A percentile compares a stretch with the other conserved stretches of the same genome.
These are phyloP conservation scores for Trametes maxima DNA, from an alignment of 768 basidiomycete species.

Conservation along the genomic window DNA sequence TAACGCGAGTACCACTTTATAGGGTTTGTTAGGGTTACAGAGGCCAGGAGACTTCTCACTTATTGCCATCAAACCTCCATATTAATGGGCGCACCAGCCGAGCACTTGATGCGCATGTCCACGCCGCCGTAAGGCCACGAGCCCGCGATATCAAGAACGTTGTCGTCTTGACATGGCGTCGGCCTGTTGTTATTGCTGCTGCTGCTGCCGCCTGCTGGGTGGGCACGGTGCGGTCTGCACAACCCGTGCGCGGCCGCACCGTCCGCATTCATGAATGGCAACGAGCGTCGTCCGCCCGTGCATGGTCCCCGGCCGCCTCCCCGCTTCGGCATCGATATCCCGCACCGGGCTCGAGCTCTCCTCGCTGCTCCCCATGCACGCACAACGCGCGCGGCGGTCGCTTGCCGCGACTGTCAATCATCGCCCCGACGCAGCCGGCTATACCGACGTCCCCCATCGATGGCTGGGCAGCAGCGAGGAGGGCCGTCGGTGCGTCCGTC, in stretches of 20 bases:
- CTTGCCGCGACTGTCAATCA: slow-evolving; percentile 2
- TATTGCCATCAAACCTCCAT: too few relatives aligned
- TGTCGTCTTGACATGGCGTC: slow-evolving; percentile 8
- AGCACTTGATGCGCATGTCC: slow-evolving; percentile 10
- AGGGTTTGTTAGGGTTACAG: too few relatives aligned
- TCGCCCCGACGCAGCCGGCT: neutral
- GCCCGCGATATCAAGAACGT: slow-evolving; percentile 1
- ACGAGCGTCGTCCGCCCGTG: neutral
- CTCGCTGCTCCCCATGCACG: neutral
- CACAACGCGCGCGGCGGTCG: neutral
- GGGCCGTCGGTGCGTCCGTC: slow-evolving; percentile 4
- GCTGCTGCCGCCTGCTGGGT: too few relatives aligned
- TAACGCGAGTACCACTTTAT: too few relatives aligned
- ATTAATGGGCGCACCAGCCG: neutral
- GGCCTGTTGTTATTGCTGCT: too few relatives aligned
- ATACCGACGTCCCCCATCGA: neutral
- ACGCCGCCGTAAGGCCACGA: slow-evolving; percentile 8
- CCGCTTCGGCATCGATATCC: slow-evolving; percentile 1
- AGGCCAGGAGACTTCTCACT: too few relatives aligned
- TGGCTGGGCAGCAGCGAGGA: neutral
- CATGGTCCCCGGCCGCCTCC: neutral
- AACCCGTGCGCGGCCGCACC: neutral
- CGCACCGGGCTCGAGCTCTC: neutral
- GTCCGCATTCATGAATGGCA: neutral
- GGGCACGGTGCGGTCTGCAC: slow-evolving; percentile 13